Percentiles rank a stretch among this genome's conserved stretches.
These are phyloP conservation scores for Plectosphaerella plurivora DNA, from an alignment of 2,329 filamentous ascomycete genomes.

Conservation along the genomic window DNA sequence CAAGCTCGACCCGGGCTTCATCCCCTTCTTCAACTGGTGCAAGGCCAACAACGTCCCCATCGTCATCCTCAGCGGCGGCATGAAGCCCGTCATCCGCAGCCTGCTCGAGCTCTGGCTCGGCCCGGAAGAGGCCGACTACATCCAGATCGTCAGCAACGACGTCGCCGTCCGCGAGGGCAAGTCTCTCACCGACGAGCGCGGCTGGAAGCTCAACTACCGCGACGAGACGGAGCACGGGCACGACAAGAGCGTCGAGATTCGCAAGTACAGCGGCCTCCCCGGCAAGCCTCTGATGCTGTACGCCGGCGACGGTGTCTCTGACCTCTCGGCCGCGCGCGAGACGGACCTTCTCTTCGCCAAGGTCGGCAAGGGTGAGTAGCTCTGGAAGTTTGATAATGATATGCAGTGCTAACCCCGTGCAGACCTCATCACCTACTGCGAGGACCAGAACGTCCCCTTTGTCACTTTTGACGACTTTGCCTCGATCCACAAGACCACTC, in stretches of 20 bases:
- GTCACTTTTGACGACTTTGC: constrained; percentile 83
- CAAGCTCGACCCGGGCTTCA: constrained; percentile 83
- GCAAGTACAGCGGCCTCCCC: constrained; percentile 75
- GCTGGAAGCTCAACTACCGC: constrained; percentile 85
- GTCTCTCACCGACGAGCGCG: constrained; percentile 71
- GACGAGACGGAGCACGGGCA: constrained; percentile 92
- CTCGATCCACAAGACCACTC: constrained; percentile 69
- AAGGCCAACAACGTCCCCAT: constrained; percentile 80
- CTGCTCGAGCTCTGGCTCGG: constrained; percentile 78
- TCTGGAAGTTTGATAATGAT: background rate
- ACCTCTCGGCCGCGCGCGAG: constrained; percentile 86
- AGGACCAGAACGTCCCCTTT: constrained; percentile 79
- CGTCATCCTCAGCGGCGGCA: constrained; percentile 86
- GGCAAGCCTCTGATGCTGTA: constrained; percentile 83
- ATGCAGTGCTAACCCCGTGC: constrained; percentile 5
- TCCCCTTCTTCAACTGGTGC: constrained; percentile 81
- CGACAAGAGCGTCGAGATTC: constrained; percentile 90
- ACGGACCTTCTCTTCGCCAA: constrained; percentile 94
- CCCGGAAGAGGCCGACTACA: constrained; percentile 62
- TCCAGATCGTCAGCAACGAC: constrained; percentile 89
- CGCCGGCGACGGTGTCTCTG: constrained; percentile 89
- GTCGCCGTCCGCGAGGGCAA: constrained; percentile 61
- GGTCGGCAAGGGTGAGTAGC: constrained; percentile 68
- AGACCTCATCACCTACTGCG: constrained; percentile 87
- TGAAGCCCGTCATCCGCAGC: constrained; percentile 86